A percentile compares a stretch with the other conserved stretches of the same genome.
These are phyloP conservation scores for Kitagawia praeruptora DNA, from an alignment of 129 eudicot species.

Conservation along the genomic window DNA sequence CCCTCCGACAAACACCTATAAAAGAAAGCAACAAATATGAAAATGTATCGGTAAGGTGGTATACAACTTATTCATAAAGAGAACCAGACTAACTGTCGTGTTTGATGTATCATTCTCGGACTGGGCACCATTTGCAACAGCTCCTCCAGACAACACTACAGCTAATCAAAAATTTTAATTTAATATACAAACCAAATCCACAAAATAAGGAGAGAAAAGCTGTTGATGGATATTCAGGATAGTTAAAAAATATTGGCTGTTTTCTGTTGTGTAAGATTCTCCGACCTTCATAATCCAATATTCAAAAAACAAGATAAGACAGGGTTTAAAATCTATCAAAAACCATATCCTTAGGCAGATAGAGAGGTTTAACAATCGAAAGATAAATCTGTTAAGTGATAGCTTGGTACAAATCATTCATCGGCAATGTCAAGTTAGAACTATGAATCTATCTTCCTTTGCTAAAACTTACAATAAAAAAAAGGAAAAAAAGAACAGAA, in stretches of 20 bases:
- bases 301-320: neutral
- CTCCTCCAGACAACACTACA: conserved; percentile 70
- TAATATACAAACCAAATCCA: neutral
- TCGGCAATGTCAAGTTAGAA: neutral
- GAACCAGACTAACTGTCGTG: conserved; percentile 48
- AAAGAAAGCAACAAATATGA: neutral
- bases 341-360: neutral
- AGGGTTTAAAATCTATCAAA: neutral
- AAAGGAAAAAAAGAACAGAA: neutral
- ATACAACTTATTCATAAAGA: neutral
- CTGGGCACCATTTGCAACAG: conserved; percentile 52
- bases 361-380: neutral
- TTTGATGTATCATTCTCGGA: conserved; percentile 66
- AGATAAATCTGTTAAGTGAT: neutral
- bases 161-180: conserved; percentile 29
- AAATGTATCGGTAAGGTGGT: neutral
- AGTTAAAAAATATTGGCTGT: neutral
- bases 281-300: neutral
- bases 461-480: neutral
- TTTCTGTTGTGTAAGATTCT: neutral
- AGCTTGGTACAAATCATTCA: neutral
- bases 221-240: neutral
- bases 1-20: conserved; percentile 91
- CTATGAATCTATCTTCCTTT: neutral
- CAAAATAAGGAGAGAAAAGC: neutral